Percentiles rank a stretch among this genome's conserved stretches.
phyloP scores from a whole-genome alignment of 2,329 filamentous ascomycete species.

The Beauveria medogensis region DNA sequence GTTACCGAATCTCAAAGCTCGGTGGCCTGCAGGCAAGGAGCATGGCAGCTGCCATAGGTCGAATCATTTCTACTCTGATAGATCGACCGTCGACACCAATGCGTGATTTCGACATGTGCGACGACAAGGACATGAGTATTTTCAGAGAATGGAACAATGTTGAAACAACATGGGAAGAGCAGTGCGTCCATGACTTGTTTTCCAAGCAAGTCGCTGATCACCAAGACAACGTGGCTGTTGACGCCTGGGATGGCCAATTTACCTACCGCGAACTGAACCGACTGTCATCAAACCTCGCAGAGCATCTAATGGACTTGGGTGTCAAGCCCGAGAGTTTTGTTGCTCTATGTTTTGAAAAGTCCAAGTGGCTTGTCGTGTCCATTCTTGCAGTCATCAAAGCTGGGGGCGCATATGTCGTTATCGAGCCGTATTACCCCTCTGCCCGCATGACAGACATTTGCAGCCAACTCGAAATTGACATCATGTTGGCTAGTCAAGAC shows the following conservation, averaged over 20 bases:
- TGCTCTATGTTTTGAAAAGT: constrained; percentile 19
- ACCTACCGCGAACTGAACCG: constrained; percentile 31
- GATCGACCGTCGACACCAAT: neutral
- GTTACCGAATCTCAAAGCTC: neutral
- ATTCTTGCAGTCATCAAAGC: constrained; percentile 19
- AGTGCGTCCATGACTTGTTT: neutral
- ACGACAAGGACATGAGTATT: neutral
- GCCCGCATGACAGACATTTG: neutral
- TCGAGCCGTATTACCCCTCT: neutral
- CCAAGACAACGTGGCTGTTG: constrained; percentile 22
- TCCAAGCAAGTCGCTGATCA: neutral
- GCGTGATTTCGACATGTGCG: neutral
- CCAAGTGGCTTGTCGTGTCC: constrained; percentile 18
- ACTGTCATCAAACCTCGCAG: constrained; percentile 13
- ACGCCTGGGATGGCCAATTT: constrained; percentile 35
- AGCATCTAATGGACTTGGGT: constrained; percentile 13
- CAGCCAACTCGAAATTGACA: neutral
- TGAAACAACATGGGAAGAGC: neutral
- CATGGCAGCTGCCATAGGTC: neutral
- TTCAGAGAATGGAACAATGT: neutral
- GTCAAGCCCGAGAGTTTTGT: constrained; percentile 20
- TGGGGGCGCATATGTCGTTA: constrained; percentile 15
- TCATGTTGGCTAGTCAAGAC: neutral
- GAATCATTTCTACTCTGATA: neutral
- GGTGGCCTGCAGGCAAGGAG: neutral